Evolutionary conservation across 2,329 filamentous ascomycete species (phyloP).

Genomic region (Cyanodermella asteris): DNA sequence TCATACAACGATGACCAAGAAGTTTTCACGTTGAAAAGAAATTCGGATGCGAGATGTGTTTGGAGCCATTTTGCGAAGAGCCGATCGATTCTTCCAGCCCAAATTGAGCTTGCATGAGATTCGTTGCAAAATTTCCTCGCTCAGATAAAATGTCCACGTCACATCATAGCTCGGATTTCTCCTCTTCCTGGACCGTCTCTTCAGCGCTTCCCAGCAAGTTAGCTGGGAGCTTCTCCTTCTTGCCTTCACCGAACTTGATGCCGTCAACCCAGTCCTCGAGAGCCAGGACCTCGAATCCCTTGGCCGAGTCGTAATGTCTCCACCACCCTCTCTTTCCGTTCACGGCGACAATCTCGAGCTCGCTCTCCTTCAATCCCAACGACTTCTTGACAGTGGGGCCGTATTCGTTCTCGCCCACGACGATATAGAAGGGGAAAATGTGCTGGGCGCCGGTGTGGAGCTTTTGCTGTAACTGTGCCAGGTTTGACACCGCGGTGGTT

Average conservation of each 20-base stretch:
- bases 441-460: slow-evolving; percentile 42
- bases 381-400: slow-evolving; percentile 32
- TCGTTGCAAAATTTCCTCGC: too few species aligned
- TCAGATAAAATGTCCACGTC: too few species aligned
- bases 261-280: slow-evolving; percentile 76
- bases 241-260: slow-evolving; percentile 73
- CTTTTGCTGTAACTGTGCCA: slow-evolving; percentile 58
- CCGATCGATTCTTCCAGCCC: too few species aligned
- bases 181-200: slow-evolving; percentile 12
- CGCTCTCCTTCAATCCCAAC: slow-evolving; percentile 36
- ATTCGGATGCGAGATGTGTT: too few species aligned
- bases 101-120: too few species aligned
- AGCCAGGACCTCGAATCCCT: slow-evolving; percentile 31
- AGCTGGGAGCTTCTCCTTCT: slow-evolving; percentile 52
- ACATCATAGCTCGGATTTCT: too few species aligned
- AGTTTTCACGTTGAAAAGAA: too few species aligned
- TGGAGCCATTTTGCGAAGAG: too few species aligned
- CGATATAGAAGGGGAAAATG: slow-evolving; percentile 64
- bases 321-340: slow-evolving; percentile 79
- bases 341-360: slow-evolving; percentile 55
- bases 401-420: slow-evolving; percentile 41
- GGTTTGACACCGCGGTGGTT: slow-evolving; percentile 34
- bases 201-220: slow-evolving; percentile 24
- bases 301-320: slow-evolving; percentile 41
- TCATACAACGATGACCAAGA: too few species aligned